These are phyloP conservation scores for Poa annua DNA, from an alignment of 176 grass and related monocot species.

Conservation along the genomic window DNA sequence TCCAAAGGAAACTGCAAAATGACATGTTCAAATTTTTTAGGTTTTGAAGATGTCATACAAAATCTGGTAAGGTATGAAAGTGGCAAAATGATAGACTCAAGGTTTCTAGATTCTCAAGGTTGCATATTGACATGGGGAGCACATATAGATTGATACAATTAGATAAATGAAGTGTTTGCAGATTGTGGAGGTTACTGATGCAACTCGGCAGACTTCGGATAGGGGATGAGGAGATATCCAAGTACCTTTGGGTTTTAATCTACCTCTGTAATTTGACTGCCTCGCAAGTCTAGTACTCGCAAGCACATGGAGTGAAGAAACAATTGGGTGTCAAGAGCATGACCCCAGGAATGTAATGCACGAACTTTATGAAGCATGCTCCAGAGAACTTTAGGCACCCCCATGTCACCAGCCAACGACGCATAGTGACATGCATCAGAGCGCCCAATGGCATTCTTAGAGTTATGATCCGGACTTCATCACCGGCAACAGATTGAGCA, in stretches of 20 bases:
- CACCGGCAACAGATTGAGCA: slow-evolving; percentile 57
- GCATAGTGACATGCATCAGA: slow-evolving; percentile 44
- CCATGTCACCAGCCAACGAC: slow-evolving; percentile 31
- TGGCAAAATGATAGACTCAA: slow-evolving; percentile 61
- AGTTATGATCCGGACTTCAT: slow-evolving; percentile 51
- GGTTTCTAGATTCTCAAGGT: slow-evolving; percentile 45
- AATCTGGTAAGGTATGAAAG: slow-evolving; percentile 52
- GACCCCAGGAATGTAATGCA: slow-evolving; percentile 53
- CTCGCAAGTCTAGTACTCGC: slow-evolving; percentile 56
- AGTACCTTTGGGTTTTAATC: slow-evolving; percentile 62
- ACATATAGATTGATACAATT: slow-evolving; percentile 47
- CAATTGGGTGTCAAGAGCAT: slow-evolving; percentile 20
- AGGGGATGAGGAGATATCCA: slow-evolving; percentile 57
- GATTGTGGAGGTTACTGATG: slow-evolving; percentile 52
- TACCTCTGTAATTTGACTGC: slow-evolving; percentile 33
- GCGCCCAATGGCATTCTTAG: slow-evolving; percentile 13
- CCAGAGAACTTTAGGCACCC: background rate
- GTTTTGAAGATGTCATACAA: slow-evolving; percentile 42
- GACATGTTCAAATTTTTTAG: slow-evolving; percentile 59
- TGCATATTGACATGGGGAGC: slow-evolving; percentile 59
- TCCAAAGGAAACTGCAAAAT: slow-evolving; percentile 43
- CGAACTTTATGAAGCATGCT: slow-evolving; percentile 40
- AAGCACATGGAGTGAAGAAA: slow-evolving; percentile 31
- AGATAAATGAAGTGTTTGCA: slow-evolving; percentile 52
- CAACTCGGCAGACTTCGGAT: slow-evolving; percentile 53